phyloP scores from a whole-genome alignment of 2,329 filamentous ascomycete species.

The Byssoonygena ceratinophila region DNA sequence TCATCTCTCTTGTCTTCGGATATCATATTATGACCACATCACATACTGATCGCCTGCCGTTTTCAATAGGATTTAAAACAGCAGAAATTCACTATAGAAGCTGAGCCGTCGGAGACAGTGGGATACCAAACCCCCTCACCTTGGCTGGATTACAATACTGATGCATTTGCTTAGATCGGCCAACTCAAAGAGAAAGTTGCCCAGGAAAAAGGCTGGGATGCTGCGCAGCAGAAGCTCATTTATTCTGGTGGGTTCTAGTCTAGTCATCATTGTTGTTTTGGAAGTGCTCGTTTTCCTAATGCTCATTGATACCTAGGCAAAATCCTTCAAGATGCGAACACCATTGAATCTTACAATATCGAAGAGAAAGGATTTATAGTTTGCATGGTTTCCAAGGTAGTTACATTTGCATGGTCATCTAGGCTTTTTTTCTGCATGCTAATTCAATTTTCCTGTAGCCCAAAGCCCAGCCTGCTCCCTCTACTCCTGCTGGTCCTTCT shows the following conservation, averaged over 20 bases:
- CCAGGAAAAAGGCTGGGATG: slow-evolving; percentile 87
- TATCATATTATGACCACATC: neutral
- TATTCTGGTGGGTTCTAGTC: slow-evolving; percentile 67
- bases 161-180: slow-evolving; percentile 53
- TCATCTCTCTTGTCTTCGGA: neutral
- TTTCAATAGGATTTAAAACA: slow-evolving; percentile 79
- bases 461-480: slow-evolving; percentile 35
- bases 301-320: slow-evolving; percentile 56
- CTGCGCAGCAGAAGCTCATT: slow-evolving; percentile 85
- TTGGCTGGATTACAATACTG: slow-evolving; percentile 2
- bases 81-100: slow-evolving; percentile 94
- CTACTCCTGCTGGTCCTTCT: slow-evolving; percentile 24
- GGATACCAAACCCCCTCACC: slow-evolving; percentile 25
- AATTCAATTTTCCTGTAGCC: slow-evolving; percentile 40
- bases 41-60: neutral
- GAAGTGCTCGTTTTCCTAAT: neutral
- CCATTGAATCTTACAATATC: slow-evolving; percentile 92
- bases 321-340: slow-evolving; percentile 95
- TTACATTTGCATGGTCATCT: neutral
- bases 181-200: slow-evolving; percentile 87
- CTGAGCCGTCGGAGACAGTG: slow-evolving; percentile 86
- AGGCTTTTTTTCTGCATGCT: neutral
- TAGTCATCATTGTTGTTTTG: neutral
- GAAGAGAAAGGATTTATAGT: slow-evolving; percentile 99
- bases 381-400: slow-evolving; percentile 94